Evolutionary conservation across 225 moss, liverwort and hornwort species (phyloP).

Genomic region (Polytrichum formosum): DNA sequence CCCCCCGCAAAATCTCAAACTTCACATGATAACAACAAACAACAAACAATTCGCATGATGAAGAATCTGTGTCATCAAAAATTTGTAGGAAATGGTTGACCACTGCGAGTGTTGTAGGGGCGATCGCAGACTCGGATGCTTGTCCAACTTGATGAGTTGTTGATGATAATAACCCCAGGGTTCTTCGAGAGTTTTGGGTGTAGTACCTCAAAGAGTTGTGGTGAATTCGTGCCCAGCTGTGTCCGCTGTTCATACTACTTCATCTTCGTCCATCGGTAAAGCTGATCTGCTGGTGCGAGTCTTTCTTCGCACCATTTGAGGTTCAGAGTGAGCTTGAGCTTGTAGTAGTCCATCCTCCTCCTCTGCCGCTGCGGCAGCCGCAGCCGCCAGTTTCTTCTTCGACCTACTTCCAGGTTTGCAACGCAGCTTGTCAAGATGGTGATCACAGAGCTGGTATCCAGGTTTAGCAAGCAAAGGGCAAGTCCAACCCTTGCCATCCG

Average conservation of each 20-base stretch:
- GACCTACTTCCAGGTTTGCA: conserved; percentile 57
- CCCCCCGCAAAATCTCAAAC: too few species aligned
- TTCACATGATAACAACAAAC: too few species aligned
- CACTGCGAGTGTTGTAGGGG: too few species aligned
- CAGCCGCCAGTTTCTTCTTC: conserved; percentile 27
- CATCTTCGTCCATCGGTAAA: not conserved
- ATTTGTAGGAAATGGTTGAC: too few species aligned
- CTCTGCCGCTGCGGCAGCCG: conserved; percentile 2
- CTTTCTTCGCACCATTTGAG: conserved; percentile 8
- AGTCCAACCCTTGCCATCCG: conserved; percentile 60
- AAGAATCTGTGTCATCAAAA: too few species aligned
- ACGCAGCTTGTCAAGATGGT: conserved; percentile 50
- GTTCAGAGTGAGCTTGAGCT: not conserved
- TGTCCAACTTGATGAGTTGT: too few species aligned
- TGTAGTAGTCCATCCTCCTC: not conserved
- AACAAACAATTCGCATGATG: too few species aligned
- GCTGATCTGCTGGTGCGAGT: conserved; percentile 3
- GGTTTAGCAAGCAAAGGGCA: conserved; percentile 53
- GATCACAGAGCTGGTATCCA: conserved; percentile 56
- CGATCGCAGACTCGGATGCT: too few species aligned
- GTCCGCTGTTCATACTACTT: conserved; percentile 10
- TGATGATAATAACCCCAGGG: too few species aligned
- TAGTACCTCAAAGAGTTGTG: not conserved
- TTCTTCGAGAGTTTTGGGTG: too few species aligned
- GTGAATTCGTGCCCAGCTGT: conserved; percentile 43